A percentile compares a stretch with the other conserved stretches of the same genome.
phyloP scores from a whole-genome alignment of 169 alveolate species.

The Eimeria brunetti region DNA sequence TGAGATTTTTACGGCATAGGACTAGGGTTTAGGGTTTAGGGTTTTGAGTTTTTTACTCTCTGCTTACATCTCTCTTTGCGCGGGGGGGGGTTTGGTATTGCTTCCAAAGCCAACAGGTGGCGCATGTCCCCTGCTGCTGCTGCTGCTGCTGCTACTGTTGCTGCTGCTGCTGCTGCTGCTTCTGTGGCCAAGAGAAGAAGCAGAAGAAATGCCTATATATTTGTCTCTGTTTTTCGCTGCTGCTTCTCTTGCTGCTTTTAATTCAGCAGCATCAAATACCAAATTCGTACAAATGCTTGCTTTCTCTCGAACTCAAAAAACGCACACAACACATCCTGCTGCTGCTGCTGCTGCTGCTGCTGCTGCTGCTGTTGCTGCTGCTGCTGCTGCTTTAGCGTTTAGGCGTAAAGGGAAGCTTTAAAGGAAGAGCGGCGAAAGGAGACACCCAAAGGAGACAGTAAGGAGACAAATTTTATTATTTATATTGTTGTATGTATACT shows the following conservation, averaged over 20 bases:
- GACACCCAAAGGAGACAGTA: background rate
- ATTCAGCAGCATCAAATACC: conserved; percentile 56
- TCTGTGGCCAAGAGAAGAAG: conserved; percentile 27
- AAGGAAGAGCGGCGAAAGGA: background rate
- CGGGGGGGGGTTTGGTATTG: background rate
- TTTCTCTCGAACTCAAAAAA: conserved; percentile 73
- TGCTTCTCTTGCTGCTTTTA: conserved; percentile 63
- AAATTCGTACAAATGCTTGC: conserved; percentile 45
- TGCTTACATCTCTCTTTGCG: conserved; percentile 6
- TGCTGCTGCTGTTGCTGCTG: conserved; percentile 15
- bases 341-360: conserved; percentile 23
- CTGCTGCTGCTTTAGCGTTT: background rate
- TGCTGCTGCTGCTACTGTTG: conserved; percentile 26
- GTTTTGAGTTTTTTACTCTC: no score
- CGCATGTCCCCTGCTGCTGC: conserved; percentile 38
- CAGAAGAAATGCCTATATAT: conserved; percentile 48
- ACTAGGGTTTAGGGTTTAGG: background rate
- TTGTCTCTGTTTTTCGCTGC: conserved; percentile 72
- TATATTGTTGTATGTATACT: no score
- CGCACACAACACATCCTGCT: background rate
- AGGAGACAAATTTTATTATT: no score
- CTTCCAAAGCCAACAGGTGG: conserved; percentile 22
- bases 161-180: conserved; percentile 67
- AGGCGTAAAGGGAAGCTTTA: background rate
- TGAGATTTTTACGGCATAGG: no score